Base-by-base conservation (phyloP, 805 yeast species). In the Ogataea paradorogensis region DNA sequence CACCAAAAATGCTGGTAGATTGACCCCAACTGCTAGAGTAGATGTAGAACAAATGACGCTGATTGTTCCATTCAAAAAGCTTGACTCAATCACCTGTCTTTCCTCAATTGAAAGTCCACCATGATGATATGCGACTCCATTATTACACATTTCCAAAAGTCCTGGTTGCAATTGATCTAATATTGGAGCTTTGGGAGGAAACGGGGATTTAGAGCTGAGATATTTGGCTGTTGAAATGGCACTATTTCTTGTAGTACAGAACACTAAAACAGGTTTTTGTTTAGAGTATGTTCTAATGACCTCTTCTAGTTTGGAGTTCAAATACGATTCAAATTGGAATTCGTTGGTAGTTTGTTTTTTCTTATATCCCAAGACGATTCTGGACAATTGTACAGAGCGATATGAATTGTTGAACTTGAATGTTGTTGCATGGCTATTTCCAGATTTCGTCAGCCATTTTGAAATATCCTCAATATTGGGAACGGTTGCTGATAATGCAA, bases 11-110 rank as follows among this genome's bases (percentile, higher is more conserved):
- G 83, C 82, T 4, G 84, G 84, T 18, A 79, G 57, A 47, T 78
- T 78, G 5, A 78, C 78, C 15, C 84, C 84, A 41, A 76, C 72
- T 0, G 84, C 80, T 42, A 79, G 58, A 0, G 84, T 78, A 1
- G 83, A 74, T 0, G 84, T 79, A 1, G 76, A 73, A 32, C 82
- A 78, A 21, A 79, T 48, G 11, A 74, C 58, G 42, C 61, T 64
- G 6, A 74, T 54, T 3, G 56, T 50, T 0, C 79, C 79, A 4
- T 55, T 51, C 5, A 67, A 53, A 43, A 76, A 79, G 11, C 58
- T 51, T 15, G 56, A 55, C 50, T 79, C 84, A 2, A 78, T 66
- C 1, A 58, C 40, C 10, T 47, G 55, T 34, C 83, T 58, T 50
- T 79, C 84, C 2, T 59, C 61, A 33, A 61, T 50, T 2, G 73